Evolutionary conservation across 2,329 filamentous ascomycete genomes (phyloP).

Genomic region (Pseudogymnoascus sp.): DNA sequence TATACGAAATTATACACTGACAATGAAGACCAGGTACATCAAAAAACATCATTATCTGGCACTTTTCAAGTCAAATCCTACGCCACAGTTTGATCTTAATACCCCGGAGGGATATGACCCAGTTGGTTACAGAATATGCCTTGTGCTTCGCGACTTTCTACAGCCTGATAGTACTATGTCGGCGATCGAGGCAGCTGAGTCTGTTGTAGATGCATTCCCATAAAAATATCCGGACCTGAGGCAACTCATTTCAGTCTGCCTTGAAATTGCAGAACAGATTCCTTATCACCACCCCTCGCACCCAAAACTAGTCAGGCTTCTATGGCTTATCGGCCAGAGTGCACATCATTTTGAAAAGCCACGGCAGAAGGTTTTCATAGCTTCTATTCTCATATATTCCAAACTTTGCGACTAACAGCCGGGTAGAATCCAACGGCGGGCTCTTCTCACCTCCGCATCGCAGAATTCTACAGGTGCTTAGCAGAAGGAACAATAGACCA

Average conservation of each 20-base stretch:
- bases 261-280: background rate
- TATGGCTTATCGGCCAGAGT: background rate
- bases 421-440: background rate
- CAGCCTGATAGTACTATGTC: background rate
- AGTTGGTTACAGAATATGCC: background rate
- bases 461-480: background rate
- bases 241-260: background rate
- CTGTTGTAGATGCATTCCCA: background rate
- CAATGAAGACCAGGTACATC: background rate
- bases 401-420: background rate
- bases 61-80: background rate
- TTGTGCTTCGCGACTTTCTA: background rate
- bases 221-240: background rate
- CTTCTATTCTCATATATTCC: background rate
- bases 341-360: background rate
- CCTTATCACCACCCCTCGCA: background rate
- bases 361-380: background rate
- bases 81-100: background rate
- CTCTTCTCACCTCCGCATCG: background rate
- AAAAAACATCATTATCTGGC: background rate
- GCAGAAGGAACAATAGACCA: background rate
- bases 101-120: background rate
- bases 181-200: background rate
- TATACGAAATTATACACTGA: background rate
- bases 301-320: background rate